Conservation (phyloP, 192 early-diverging fungal species). For the Backusella tuberculispora region DNA sequence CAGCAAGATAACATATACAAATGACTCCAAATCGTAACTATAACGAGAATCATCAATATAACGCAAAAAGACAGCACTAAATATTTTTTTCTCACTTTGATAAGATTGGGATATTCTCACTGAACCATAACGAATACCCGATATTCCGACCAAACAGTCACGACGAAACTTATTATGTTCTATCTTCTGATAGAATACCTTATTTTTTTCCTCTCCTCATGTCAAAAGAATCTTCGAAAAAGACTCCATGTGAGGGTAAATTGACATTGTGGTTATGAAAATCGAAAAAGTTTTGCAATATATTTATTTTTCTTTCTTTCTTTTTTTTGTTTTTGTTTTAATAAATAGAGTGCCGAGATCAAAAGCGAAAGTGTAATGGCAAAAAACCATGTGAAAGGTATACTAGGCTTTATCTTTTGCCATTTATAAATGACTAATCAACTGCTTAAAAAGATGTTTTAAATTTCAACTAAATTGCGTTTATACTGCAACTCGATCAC, state of each 20-base stretch:
- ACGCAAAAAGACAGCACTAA: no score
- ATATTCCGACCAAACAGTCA: constrained; percentile 6
- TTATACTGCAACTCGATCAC: constrained; percentile 13
- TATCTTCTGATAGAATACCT: background rate
- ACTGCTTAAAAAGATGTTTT: background rate
- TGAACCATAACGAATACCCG: background rate
- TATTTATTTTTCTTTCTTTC: background rate
- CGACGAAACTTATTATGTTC: background rate
- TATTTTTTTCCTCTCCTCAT: background rate
- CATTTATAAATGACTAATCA: background rate
- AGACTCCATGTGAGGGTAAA: constrained; percentile 14
- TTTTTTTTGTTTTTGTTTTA: background rate
- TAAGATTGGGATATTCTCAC: background rate
- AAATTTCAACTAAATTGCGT: constrained; percentile 12
- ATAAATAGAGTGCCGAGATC: constrained; percentile 24
- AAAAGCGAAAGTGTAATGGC: constrained; percentile 17
- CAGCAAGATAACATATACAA: background rate
- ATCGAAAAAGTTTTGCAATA: background rate
- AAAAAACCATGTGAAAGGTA: constrained; percentile 22
- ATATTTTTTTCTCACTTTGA: background rate
- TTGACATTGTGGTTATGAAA: background rate
- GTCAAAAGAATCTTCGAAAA: constrained; percentile 1
- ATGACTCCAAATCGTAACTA: no score
- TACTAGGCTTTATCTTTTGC: background rate
- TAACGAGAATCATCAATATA: no score